Evolutionary conservation across 73 alveolate species (phyloP).

Genomic region (Paramecium pentaurelia): DNA sequence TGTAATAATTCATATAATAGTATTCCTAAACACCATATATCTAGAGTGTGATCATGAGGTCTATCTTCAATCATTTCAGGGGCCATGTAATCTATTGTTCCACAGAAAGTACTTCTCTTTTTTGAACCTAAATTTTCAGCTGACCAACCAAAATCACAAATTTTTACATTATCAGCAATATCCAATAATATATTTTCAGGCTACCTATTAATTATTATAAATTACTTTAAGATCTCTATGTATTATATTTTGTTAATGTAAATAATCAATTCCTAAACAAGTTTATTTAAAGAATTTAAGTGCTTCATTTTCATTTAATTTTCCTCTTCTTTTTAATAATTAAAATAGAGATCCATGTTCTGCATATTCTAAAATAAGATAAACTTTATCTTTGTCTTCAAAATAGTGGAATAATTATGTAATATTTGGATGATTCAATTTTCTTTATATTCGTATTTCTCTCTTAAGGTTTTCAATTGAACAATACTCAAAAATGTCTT

Average conservation of each 20-base stretch:
- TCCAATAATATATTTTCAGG: slow-evolving; percentile 84
- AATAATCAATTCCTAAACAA: slow-evolving; percentile 63
- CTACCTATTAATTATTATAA: background rate
- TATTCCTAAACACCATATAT: slow-evolving; percentile 93
- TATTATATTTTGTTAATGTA: slow-evolving; percentile 58
- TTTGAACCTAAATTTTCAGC: slow-evolving; percentile 70
- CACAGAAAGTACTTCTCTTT: slow-evolving; percentile 76
- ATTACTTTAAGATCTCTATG: slow-evolving; percentile 66
- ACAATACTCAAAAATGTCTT: slow-evolving; percentile 54
- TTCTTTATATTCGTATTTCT: slow-evolving; percentile 90
- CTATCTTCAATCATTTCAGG: slow-evolving; percentile 91
- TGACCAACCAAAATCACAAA: slow-evolving; percentile 93
- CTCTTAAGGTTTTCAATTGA: slow-evolving; percentile 61
- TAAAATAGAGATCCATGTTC: slow-evolving; percentile 63
- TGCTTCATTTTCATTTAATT: slow-evolving; percentile 63
- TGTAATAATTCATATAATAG: slow-evolving; percentile 87
- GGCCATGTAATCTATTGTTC: slow-evolving; percentile 79
- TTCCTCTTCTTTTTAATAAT: slow-evolving; percentile 27
- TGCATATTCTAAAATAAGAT: slow-evolving; percentile 81
- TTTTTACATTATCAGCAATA: slow-evolving; percentile 73
- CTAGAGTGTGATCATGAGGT: slow-evolving; percentile 85
- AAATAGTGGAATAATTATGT: slow-evolving; percentile 82
- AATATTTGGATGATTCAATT: slow-evolving; percentile 86
- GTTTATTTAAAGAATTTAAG: slow-evolving; percentile 54
- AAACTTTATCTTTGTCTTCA: slow-evolving; percentile 86